phyloP scores from a whole-genome alignment of 345 rosid genomes.

The Populus davidiana region DNA sequence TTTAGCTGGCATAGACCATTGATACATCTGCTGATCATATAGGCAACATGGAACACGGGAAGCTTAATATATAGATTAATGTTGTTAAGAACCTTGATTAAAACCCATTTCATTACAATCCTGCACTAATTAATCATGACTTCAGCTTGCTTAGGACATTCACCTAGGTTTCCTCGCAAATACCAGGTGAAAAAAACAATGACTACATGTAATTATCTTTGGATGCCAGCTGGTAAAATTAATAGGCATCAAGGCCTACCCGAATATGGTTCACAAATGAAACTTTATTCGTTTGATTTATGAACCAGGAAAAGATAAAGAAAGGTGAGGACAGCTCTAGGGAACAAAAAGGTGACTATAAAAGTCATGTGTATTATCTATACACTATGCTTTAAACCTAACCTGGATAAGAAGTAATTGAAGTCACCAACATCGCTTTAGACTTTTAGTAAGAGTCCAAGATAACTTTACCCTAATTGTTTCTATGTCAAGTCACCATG shows the following conservation, averaged over 20 bases:
- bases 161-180: neutral
- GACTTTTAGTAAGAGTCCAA: no score
- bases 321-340: neutral
- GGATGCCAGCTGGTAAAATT: neutral
- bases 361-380: no score
- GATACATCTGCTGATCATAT: no score
- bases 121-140: neutral
- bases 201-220: no score
- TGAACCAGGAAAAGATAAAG: neutral
- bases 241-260: neutral
- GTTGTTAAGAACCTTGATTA: neutral
- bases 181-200: no score
- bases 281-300: neutral
- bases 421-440: neutral
- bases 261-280: neutral
- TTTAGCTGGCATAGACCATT: no score
- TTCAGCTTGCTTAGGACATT: neutral
- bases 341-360: no score
- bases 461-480: neutral
- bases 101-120: neutral
- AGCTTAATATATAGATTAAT: no score
- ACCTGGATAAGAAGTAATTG: neutral
- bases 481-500: neutral
- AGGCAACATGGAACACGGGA: no score
- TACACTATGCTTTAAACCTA: neutral